Evolutionary conservation across 1,139 yeast species (phyloP).

Genomic region (Suhomyces bokatorum): DNA sequence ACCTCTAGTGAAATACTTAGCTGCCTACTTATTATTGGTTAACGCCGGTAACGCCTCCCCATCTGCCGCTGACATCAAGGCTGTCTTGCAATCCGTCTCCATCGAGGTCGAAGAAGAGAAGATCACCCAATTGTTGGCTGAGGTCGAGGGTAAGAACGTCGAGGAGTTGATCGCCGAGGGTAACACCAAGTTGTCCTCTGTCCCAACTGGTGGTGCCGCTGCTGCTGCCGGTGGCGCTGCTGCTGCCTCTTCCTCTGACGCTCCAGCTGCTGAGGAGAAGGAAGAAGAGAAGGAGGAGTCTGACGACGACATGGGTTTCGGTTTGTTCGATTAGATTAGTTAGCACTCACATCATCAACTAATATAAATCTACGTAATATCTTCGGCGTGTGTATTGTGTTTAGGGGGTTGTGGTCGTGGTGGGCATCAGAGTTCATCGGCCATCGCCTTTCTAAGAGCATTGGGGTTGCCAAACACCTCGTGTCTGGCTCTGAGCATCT

Average conservation of each 20-base stretch:
- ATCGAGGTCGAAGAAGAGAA: slow-evolving; percentile 93
- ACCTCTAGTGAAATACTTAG: slow-evolving; percentile 59
- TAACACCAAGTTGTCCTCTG: slow-evolving; percentile 91
- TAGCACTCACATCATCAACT: slow-evolving; percentile 8
- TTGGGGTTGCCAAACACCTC: slow-evolving; percentile 76
- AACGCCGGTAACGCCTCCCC: slow-evolving; percentile 76
- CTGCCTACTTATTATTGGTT: slow-evolving; percentile 68
- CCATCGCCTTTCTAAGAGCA: slow-evolving; percentile 59
- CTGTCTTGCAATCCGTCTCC: slow-evolving; percentile 90
- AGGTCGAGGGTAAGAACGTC: slow-evolving; percentile 92
- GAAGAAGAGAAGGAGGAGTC: slow-evolving; percentile 60
- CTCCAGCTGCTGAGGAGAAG: slow-evolving; percentile 70
- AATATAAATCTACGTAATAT: slow-evolving; percentile 13
- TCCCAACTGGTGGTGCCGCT: slow-evolving; percentile 97
- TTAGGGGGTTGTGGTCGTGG: too few species aligned
- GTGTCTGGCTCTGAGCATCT: slow-evolving; percentile 63
- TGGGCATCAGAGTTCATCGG: slow-evolving; percentile 49
- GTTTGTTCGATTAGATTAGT: slow-evolving; percentile 49
- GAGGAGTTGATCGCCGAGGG: slow-evolving; percentile 96
- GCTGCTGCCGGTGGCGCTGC: slow-evolving; percentile 70
- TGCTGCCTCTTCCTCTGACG: slow-evolving; percentile 67
- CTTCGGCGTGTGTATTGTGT: neutral
- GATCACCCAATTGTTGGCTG: slow-evolving; percentile 79
- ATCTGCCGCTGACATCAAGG: slow-evolving; percentile 87
- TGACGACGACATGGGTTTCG: slow-evolving; percentile 52